Percentiles rank a stretch among this genome's conserved stretches.
phyloP scores from a whole-genome alignment of 768 basidiomycete species.

The Russula virescens region DNA sequence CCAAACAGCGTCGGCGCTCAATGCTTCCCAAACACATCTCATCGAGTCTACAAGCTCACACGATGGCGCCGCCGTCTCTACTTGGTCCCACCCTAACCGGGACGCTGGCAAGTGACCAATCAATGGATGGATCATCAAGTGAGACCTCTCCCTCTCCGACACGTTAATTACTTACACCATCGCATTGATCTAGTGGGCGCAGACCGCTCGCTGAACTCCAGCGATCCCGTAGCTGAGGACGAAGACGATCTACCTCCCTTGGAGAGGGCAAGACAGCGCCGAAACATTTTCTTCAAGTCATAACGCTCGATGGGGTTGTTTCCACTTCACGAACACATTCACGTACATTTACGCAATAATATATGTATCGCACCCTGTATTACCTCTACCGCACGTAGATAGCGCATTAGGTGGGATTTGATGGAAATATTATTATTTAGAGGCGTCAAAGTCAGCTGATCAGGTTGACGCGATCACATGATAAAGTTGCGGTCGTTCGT shows the following conservation, averaged over 20 bases:
- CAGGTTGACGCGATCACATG: constrained; percentile 23
- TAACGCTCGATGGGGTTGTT: not conserved
- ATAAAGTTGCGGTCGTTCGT: constrained; percentile 11
- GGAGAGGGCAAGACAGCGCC: constrained; percentile 56
- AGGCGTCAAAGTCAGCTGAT: constrained; percentile 13
- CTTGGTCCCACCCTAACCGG: constrained; percentile 7
- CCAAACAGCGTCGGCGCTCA: constrained; percentile 59
- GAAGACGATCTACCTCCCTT: constrained; percentile 61
- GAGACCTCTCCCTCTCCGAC: not conserved
- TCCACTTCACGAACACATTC: constrained; percentile 1
- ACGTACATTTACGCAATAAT: constrained; percentile 7
- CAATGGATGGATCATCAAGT: constrained; percentile 22
- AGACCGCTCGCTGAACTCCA: constrained; percentile 17
- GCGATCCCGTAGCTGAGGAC: constrained; percentile 30
- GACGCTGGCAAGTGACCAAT: constrained; percentile 17
- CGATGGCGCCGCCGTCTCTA: not conserved
- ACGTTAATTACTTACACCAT: not conserved
- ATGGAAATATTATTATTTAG: not conserved
- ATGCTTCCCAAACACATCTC: constrained; percentile 58
- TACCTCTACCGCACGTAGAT: not conserved
- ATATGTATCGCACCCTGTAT: constrained; percentile 8
- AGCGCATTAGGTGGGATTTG: not conserved
- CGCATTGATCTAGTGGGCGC: not conserved
- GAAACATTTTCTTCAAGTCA: constrained; percentile 32
- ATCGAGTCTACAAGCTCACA: constrained; percentile 3